Base-by-base conservation (phyloP, 257 asterid species). In the Gentiana dahurica region DNA sequence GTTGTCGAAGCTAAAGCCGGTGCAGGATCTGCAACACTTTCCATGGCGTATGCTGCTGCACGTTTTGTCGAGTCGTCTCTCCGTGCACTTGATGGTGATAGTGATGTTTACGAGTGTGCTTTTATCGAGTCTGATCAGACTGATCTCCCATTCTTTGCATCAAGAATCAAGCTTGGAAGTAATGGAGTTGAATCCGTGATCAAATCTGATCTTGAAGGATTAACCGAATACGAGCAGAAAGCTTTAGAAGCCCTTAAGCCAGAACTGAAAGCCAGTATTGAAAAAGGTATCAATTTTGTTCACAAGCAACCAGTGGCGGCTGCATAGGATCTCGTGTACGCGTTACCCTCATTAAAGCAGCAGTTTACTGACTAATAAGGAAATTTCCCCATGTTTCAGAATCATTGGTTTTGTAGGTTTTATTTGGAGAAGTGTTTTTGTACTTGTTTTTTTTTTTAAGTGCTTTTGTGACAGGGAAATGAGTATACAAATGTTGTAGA, bases 1-100 rank as follows among this genome's bases (percentile, higher is more conserved):
- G 96, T 87, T 36, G 96, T 87, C 1, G 96, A 87, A 69, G 96
- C 96, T 6, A 87, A 87, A 68, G 96, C 96, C 12, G 93, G 95
- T 48, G 95, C 95, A 8, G 96, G 96, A 39, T 84, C 96, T 12
- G 95, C 96, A 50, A 87, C 96, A 36, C 95, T 84, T 48, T 87
- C 89, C n/a, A 84, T 87, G 95, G 95, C 94, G 3, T 87, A 87
- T 53, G 93, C 94, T 8, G 96, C 96, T 0, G 96, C 96, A 11
- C 65, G 94, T 56, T 87, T 87, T 54, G 93, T 84, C 5, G 95
- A 87, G 79, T 87, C 95, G 5, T 84, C 96, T 1, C 88, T 87
- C 51, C 87, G 94, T 12, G 95, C 94, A 11, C 89, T 87, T 57
- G 96, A 81, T 54, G 92, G 94, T 41, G 92, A 87, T 58, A 65